A percentile compares a stretch with the other conserved stretches of the same genome.
Conservation (phyloP, 2,329 filamentous ascomycete species). For the Cladophialophora bantiana region DNA sequence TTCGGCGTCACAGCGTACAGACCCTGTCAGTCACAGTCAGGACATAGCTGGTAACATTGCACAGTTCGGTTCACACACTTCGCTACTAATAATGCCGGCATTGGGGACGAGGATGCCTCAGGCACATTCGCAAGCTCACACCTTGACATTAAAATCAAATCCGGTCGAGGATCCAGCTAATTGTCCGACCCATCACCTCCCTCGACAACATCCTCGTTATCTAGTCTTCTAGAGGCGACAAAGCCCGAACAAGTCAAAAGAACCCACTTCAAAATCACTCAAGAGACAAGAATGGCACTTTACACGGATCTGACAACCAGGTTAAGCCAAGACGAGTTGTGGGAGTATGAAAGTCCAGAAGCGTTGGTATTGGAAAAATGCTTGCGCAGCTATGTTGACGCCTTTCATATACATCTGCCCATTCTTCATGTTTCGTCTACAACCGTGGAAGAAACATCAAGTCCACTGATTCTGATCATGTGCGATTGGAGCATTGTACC, state of each 20-base stretch:
- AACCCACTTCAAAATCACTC: neutral
- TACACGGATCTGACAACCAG: neutral
- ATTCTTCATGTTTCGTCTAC: neutral
- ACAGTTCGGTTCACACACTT: no score
- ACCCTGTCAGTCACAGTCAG: no score
- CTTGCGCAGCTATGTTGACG: slow-evolving; percentile 6
- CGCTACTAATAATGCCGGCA: no score
- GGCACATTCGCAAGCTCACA: no score
- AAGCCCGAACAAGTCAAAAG: neutral
- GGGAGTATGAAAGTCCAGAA: neutral
- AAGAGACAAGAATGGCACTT: neutral
- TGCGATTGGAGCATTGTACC: slow-evolving; percentile 6
- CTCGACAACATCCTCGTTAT: neutral
- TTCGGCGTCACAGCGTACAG: no score
- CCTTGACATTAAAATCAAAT: no score
- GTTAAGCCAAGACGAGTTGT: neutral
- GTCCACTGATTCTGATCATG: slow-evolving; percentile 4
- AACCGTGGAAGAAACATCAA: neutral
- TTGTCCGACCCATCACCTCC: neutral
- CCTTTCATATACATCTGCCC: slow-evolving; percentile 8
- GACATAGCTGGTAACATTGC: no score
- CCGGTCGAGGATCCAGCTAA: no score
- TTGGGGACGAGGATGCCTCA: no score
- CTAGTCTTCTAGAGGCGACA: neutral
- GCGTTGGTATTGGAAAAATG: neutral